Evolutionary conservation across 352 stramenopile species (phyloP), one percentile per base, ranked within the genome.

Genomic region (Pythium chondricola): DNA sequence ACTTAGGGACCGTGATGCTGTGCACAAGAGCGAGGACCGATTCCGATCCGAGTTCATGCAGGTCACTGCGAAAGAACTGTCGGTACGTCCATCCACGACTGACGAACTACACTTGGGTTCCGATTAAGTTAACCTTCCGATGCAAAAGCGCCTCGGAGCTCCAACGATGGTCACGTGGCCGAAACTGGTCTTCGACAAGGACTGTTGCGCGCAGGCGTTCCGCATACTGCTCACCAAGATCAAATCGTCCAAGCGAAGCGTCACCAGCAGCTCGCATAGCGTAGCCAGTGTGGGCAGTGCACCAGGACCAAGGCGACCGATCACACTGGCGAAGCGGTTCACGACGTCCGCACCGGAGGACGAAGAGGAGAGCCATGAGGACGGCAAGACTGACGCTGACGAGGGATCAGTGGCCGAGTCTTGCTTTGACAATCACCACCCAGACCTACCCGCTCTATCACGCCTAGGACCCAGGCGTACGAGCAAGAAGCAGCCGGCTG

Each of bases 1-100:
- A n/a, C n/a, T n/a, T 35, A 85, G 73, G 6, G 70, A 85, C 6
- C 63, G 65, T 0, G 58, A 62, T 18, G 49, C 41, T 1, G 29
- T 72, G 8, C 61, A 70, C 10, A 85, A 74, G 49, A 75, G 69
- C 21, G 74, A 85, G 50, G 74, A 83, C 22, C 67, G 64, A 24
- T 85, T 71, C 40, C 61, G 71, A n/a, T 59, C 61, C 3, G 66
- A 77, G 20, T 81, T 83, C 24, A 85, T 85, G 74, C 63, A 77
- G 41, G 41, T 67, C 33, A 63, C 52, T 4, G 71, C 69, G 21
- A 61, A 47, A 0, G 74, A 85, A 44, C 61, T 85, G 4, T 66
- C 73, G 29, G 73, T 84, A 41, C 17, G 60, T 35, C 4, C 9
- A 22, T 18, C 25, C 11, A 10, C 3, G 16, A 7, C 11, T 36